Conservation (phyloP, 2,329 filamentous ascomycete genomes). For the Reticulascus tulasneorum region DNA sequence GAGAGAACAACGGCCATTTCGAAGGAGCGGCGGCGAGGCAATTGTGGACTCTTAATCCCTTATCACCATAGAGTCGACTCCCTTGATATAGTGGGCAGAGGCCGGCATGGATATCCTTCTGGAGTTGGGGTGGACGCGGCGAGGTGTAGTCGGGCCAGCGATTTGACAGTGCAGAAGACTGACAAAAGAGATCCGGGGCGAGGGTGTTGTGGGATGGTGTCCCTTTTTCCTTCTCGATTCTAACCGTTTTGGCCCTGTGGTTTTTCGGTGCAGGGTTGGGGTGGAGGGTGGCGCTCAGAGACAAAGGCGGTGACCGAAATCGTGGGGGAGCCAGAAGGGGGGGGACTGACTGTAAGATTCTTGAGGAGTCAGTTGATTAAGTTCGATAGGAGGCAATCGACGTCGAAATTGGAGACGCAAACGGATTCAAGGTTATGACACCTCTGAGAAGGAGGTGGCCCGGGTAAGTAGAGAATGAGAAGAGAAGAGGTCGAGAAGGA, state of each 20-base stretch:
- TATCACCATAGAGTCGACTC: conserved; percentile 3
- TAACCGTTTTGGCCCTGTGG: conserved; percentile 14
- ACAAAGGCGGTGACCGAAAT: conserved; percentile 18
- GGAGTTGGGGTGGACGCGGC: not conserved
- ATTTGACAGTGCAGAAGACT: conserved; percentile 1
- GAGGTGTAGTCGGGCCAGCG: conserved; percentile 1
- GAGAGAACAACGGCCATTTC: conserved; percentile 54
- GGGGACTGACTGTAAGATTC: conserved; percentile 5
- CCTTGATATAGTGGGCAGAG: conserved; percentile 2
- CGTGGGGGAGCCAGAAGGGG: conserved; percentile 12
- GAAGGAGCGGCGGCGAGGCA: conserved; percentile 2
- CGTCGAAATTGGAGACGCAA: conserved; percentile 10
- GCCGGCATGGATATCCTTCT: conserved; percentile 7
- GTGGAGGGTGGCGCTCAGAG: conserved; percentile 15
- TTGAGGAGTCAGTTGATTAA: no score
- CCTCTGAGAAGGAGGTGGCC: no score
- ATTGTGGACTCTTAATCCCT: conserved; percentile 12
- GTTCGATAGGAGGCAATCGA: conserved; percentile 9
- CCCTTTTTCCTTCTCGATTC: conserved; percentile 13
- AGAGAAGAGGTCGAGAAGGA: conserved; percentile 7
- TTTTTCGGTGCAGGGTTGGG: conserved; percentile 12
- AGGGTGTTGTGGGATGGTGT: conserved; percentile 10
- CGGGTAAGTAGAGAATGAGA: conserved; percentile 8
- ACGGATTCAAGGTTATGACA: no score
- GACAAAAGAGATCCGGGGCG: conserved; percentile 1